Conservation (phyloP, 129 eudicot species). For the Flaveria linearis region DNA sequence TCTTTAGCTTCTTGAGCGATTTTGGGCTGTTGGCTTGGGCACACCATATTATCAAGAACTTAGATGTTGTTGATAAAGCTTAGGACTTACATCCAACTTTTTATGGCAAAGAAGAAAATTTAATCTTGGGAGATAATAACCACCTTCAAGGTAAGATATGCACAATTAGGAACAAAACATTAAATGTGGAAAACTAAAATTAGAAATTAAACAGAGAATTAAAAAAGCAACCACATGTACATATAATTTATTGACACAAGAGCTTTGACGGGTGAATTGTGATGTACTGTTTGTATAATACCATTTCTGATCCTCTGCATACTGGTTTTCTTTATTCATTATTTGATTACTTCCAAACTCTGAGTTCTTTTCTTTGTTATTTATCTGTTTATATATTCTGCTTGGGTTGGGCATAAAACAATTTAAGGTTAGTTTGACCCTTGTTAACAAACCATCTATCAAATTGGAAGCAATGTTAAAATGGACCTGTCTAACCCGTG, state of each 20-base stretch:
- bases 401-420: not conserved
- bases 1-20: conserved; percentile 35
- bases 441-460: not conserved
- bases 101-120: conserved; percentile 31
- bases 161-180: not conserved
- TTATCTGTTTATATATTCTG: conserved; percentile 10
- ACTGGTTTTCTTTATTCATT: conserved; percentile 4
- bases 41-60: conserved; percentile 43
- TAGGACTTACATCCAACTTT: conserved; percentile 21
- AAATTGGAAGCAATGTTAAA: not conserved
- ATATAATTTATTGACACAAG: not conserved
- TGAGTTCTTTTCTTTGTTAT: not conserved
- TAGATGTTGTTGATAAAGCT: conserved; percentile 7
- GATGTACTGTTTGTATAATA: not conserved
- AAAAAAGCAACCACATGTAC: too few relatives aligned
- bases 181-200: conserved; percentile 8
- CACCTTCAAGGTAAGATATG: conserved; percentile 39
- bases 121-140: conserved; percentile 26
- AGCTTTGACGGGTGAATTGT: not conserved
- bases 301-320: not conserved
- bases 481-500: not conserved
- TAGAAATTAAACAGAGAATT: not conserved
- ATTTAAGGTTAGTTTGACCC: conserved; percentile 6
- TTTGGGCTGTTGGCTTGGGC: conserved; percentile 36
- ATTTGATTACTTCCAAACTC: not conserved